Evolutionary conservation across 768 basidiomycete species (phyloP), one percentile per base, ranked within the genome.

Genomic region (Suillus subalutaceus): DNA sequence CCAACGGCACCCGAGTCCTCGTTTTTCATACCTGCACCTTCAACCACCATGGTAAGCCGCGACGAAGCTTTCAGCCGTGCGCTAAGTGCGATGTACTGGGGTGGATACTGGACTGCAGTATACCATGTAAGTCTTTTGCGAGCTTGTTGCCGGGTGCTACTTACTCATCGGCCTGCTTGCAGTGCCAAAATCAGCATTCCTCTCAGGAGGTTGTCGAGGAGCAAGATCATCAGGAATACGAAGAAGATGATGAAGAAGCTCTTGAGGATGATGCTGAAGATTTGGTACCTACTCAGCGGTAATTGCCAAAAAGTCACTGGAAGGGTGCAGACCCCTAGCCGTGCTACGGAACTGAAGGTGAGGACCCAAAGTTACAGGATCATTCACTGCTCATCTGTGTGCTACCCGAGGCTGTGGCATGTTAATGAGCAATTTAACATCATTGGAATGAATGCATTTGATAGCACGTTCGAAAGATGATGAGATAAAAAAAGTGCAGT

Each of bases 81-180:
- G 6, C 69, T 93, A 72, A 84, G 83, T 38, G 91, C 93, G 20
- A 93, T 90, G 88, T 94, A 94, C 74, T 94, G 93, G 92, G 82
- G 84, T 30, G 93, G 92, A 23, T 94, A 94, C 74, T 94, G 92
- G 92, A 92, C 91, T 3, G 92, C 92, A 1, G 84, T 93, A 57
- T 94, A 93, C 72, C 89, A 94, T 74, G 92, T 91, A 70, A 59
- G 87, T 81, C 15, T 1, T 23, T 41, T 63, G 10, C 6, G 18
- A 65, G 50, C 10, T 5, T 53, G 56, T 16, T 15, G 38, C 37
- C 20, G 30, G 48, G 40, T 23, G 13, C 20, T 61, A 35, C 57
- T 50, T n/a, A 56, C 37, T 60, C 53, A 69, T 32, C 60, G 64
- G 18, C 56, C 66, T 44, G 38, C 40, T 37, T 69, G 9, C 60